Evolutionary conservation across 2,329 filamentous ascomycete genomes (phyloP).

Genomic region (Proliferodiscus dingleyae): DNA sequence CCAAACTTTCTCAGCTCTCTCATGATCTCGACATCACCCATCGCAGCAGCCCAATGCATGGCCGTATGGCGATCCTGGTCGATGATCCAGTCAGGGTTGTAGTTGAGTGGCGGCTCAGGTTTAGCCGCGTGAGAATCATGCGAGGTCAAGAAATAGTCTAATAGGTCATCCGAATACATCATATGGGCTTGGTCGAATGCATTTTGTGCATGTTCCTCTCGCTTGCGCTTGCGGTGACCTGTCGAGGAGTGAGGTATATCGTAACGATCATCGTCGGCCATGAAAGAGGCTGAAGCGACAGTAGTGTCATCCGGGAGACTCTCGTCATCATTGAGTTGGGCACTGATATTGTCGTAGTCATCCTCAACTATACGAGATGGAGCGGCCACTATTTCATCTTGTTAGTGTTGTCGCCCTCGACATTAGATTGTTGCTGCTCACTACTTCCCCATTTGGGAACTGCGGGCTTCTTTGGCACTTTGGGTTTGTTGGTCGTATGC

Average conservation of each 20-base stretch:
- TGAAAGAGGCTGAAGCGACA: conserved; percentile 76
- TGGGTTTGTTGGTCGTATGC: conserved; percentile 83
- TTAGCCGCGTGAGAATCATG: conserved; percentile 58
- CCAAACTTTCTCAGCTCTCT: conserved; percentile 79
- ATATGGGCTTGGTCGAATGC: conserved; percentile 77
- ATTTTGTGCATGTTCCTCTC: conserved; percentile 59
- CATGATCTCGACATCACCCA: conserved; percentile 92
- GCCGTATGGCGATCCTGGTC: conserved; percentile 90
- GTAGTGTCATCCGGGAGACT: conserved; percentile 74
- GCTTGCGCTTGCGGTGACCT: conserved; percentile 71
- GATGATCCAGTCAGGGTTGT: conserved; percentile 87
- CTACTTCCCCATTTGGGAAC: conserved; percentile 55
- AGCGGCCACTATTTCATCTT: conserved; percentile 33
- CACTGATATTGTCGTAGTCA: conserved; percentile 59
- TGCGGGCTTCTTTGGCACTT: conserved; percentile 63
- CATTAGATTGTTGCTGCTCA: conserved; percentile 28
- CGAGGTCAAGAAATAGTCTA: conserved; percentile 92
- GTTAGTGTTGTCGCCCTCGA: conserved; percentile 20
- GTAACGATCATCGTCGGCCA: conserved; percentile 76
- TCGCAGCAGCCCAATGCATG: conserved; percentile 94
- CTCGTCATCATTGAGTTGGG: conserved; percentile 67
- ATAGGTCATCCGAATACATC: conserved; percentile 84
- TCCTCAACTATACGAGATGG: conserved; percentile 48
- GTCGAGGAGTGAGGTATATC: conserved; percentile 63
- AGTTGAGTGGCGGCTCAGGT: conserved; percentile 77